Evolutionary conservation across 164 flowering plant species (phyloP).

Genomic region (Dillenia turbinata): DNA sequence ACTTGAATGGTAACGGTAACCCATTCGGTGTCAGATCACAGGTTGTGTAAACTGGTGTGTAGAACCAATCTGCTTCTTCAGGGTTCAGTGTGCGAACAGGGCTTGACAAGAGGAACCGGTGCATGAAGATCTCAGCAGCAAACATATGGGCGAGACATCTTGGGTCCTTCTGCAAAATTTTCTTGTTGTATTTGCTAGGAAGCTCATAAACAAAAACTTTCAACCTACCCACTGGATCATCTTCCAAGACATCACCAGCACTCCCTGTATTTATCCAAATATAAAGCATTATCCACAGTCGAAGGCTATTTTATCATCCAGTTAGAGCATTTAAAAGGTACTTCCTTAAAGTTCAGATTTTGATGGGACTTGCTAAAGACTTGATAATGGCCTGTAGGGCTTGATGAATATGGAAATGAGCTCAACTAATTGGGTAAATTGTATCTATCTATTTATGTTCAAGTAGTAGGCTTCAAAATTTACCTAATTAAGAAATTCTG

Average conservation of each 20-base stretch:
- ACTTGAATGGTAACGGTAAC: conserved; percentile 90
- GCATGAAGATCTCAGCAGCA: conserved; percentile 98
- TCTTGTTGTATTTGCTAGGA: conserved; percentile 95
- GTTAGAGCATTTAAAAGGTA: too few relatives aligned
- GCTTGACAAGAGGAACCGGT: conserved; percentile 81
- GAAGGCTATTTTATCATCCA: too few relatives aligned
- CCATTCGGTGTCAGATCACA: conserved; percentile 94
- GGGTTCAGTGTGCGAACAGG: conserved; percentile 93
- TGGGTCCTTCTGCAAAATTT: conserved; percentile 79
- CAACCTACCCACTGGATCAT: conserved; percentile 91
- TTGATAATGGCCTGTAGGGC: too few relatives aligned
- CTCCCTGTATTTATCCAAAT: conserved; percentile 51
- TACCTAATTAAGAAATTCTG: too few relatives aligned
- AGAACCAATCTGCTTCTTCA: conserved; percentile 97
- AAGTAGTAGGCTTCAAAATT: too few relatives aligned
- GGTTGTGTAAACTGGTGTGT: conserved; percentile 90
- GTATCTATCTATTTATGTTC: too few relatives aligned
- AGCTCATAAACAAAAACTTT: conserved; percentile 96
- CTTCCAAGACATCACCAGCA: conserved; percentile 99
- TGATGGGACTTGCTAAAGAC: too few relatives aligned
- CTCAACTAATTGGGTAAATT: too few relatives aligned
- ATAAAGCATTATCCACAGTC: conserved; percentile 1
- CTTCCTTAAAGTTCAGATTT: too few relatives aligned
- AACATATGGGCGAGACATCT: conserved; percentile 97
- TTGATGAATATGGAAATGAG: too few relatives aligned